Conservation (phyloP, 768 basidiomycete genomes). For the Xerocomellus dryophilus region DNA sequence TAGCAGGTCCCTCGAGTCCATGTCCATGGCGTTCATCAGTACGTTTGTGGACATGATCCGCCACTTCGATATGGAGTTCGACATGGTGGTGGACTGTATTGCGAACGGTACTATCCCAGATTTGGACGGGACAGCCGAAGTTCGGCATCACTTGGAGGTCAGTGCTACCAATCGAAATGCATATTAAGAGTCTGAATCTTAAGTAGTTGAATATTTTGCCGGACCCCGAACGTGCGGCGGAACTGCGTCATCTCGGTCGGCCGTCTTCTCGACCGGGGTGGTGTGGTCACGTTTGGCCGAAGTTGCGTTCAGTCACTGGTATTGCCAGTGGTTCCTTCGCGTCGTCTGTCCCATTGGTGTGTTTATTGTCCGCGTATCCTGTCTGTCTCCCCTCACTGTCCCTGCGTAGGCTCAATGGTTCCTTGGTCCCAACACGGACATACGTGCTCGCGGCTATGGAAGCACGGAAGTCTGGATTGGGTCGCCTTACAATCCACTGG, state of each 20-base stretch:
- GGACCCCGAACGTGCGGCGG: conserved; percentile 5
- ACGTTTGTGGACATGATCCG: conserved; percentile 13
- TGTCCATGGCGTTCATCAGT: conserved; percentile 1
- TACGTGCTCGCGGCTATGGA: not conserved
- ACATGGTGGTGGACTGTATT: conserved; percentile 10
- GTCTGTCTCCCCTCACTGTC: not conserved
- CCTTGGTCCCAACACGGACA: conserved; percentile 4
- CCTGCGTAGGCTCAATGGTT: conserved; percentile 10
- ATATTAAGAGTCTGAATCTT: not conserved
- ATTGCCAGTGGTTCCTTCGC: conserved; percentile 14
- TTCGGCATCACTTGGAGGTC: conserved; percentile 4
- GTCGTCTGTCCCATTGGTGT: conserved; percentile 8
- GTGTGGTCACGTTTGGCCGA: conserved; percentile 14
- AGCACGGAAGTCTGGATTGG: conserved; percentile 10
- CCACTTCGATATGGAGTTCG: conserved; percentile 7
- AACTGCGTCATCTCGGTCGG: conserved; percentile 13
- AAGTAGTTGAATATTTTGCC: conserved; percentile 1
- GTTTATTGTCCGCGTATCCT: not conserved
- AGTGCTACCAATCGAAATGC: not conserved
- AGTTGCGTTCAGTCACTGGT: conserved; percentile 5
- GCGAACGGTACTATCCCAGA: conserved; percentile 7
- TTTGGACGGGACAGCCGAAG: not conserved
- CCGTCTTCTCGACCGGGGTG: conserved; percentile 13
- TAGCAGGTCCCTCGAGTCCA: conserved; percentile 1
- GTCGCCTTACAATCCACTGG: not conserved